A percentile compares a stretch with the other conserved stretches of the same genome.
Evolutionary conservation across 345 rosid species (phyloP).

Genomic region (Brassica cretica): DNA sequence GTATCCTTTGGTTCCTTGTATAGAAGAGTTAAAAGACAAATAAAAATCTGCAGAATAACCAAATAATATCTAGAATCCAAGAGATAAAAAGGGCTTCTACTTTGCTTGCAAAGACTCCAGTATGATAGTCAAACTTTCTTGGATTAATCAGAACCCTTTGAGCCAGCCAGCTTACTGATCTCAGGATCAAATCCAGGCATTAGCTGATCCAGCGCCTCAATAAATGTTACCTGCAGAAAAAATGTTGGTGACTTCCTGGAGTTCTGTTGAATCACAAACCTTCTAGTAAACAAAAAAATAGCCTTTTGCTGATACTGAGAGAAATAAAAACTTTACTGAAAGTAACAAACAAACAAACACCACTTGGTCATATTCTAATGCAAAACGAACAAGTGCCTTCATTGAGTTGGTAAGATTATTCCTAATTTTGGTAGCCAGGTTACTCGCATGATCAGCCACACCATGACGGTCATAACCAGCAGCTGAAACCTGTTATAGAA

Average conservation of each 20-base stretch:
- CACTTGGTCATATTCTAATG: neutral
- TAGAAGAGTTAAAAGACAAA: neutral
- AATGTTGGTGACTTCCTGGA: slow-evolving; percentile 20
- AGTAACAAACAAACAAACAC: slow-evolving; percentile 9
- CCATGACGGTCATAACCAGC: slow-evolving; percentile 93
- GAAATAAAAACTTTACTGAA: neutral
- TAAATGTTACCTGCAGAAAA: slow-evolving; percentile 74
- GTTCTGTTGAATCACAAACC: slow-evolving; percentile 4
- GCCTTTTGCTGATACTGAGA: neutral
- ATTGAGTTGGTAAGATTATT: slow-evolving; percentile 85
- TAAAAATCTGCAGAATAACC: neutral
- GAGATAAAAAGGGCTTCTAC: slow-evolving; percentile 41
- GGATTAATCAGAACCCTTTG: slow-evolving; percentile 95
- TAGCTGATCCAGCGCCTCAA: slow-evolving; percentile 95
- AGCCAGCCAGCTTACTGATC: slow-evolving; percentile 77
- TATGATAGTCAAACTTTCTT: slow-evolving; percentile 87
- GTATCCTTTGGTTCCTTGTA: slow-evolving; percentile 75
- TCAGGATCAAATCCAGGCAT: slow-evolving; percentile 99
- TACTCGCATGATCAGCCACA: slow-evolving; percentile 94
- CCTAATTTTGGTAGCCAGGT: slow-evolving; percentile 85
- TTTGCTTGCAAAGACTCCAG: slow-evolving; percentile 96
- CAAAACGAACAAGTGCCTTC: neutral
- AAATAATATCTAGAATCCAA: neutral
- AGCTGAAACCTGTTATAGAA: slow-evolving; percentile 65
- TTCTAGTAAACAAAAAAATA: too few species aligned